These are phyloP conservation scores for Neoscytalidium dimidiatum DNA, from an alignment of 2,329 filamentous ascomycete genomes.

Conservation along the genomic window DNA sequence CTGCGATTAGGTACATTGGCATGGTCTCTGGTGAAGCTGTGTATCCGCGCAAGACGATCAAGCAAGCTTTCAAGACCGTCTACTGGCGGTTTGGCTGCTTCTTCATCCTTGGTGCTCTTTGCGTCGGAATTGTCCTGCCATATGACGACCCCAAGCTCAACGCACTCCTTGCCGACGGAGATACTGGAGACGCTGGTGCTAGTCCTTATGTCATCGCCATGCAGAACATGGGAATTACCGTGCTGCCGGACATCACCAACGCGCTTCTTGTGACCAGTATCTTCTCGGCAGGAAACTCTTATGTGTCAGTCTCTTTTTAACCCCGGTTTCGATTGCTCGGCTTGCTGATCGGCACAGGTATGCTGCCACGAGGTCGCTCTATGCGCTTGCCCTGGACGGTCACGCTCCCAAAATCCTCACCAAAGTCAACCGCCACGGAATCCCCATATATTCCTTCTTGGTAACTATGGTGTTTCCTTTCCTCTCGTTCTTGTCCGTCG, in stretches of 20 bases:
- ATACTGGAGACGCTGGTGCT: constrained; percentile 14
- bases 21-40: constrained; percentile 37
- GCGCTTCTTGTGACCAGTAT: constrained; percentile 44
- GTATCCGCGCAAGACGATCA: constrained; percentile 39
- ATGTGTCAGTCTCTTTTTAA: constrained; percentile 37
- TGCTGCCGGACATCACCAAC: constrained; percentile 32
- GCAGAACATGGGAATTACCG: constrained; percentile 35
- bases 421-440: constrained; percentile 60
- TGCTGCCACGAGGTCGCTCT: constrained; percentile 35
- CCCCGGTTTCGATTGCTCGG: too few relatives aligned
- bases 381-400: constrained; percentile 49
- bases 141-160: constrained; percentile 73
- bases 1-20: constrained; percentile 15
- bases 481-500: constrained; percentile 36
- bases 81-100: constrained; percentile 50
- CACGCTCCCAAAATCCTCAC: constrained; percentile 54
- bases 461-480: constrained; percentile 47
- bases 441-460: constrained; percentile 60
- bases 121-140: constrained; percentile 43
- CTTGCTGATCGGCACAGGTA: neutral
- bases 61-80: constrained; percentile 51
- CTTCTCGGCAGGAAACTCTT: constrained; percentile 53
- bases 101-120: constrained; percentile 49
- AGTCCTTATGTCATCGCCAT: constrained; percentile 33
- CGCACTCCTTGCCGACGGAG: constrained; percentile 36